Conservation (phyloP, 2,329 filamentous ascomycete species). For the Trichoderma pleuroti region DNA sequence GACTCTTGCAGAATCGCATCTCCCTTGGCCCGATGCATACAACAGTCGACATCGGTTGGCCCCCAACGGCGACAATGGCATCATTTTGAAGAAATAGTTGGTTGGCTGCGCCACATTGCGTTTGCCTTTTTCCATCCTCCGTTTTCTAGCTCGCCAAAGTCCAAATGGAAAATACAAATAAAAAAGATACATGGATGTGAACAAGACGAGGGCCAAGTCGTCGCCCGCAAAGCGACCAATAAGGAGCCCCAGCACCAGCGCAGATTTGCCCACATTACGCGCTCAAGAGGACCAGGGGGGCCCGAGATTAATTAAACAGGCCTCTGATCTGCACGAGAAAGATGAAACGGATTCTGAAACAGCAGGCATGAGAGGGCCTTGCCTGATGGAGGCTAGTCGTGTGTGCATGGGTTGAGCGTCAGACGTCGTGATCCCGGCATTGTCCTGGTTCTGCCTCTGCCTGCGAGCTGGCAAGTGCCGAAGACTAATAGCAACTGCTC, state of each 20-base stretch:
- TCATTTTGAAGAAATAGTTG: neutral
- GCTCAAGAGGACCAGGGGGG: neutral
- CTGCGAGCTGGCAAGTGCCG: neutral
- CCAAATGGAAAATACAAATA: neutral
- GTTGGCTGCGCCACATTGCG: neutral
- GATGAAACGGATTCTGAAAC: conserved; percentile 15
- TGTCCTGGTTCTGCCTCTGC: neutral
- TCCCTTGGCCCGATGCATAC: neutral
- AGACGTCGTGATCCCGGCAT: neutral
- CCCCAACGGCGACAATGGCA: neutral
- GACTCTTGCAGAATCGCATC: neutral
- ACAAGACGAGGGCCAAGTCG: neutral
- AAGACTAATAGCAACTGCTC: neutral
- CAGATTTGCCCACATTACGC: neutral
- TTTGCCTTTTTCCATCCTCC: neutral
- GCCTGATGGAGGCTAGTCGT: neutral
- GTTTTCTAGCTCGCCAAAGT: neutral
- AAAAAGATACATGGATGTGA: neutral
- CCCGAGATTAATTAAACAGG: neutral
- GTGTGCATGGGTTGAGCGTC: neutral
- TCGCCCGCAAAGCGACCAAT: neutral
- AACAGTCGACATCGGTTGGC: neutral
- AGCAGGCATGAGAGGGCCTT: conserved; percentile 1
- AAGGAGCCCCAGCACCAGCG: neutral
- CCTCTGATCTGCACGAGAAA: conserved; percentile 3